phyloP scores from a whole-genome alignment of 2,329 filamentous ascomycete genomes.

The Delphinella strobiligena region DNA sequence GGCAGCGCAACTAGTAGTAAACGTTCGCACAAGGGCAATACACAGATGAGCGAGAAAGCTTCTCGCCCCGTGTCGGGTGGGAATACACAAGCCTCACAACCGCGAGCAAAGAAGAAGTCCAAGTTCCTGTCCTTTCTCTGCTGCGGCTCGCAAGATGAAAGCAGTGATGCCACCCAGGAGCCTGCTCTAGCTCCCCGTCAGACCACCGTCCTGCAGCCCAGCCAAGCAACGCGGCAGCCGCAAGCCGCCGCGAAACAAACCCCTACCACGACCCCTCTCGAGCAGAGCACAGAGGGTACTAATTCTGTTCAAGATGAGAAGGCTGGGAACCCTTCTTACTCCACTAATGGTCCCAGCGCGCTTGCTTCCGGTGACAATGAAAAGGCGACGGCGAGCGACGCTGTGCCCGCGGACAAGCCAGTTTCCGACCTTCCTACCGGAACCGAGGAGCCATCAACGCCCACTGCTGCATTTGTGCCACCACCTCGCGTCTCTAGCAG shows the following conservation, averaged over 20 bases:
- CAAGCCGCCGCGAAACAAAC: conserved; percentile 38
- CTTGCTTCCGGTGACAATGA: conserved; percentile 10
- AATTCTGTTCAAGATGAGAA: conserved; percentile 34
- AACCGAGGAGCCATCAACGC: conserved; percentile 7
- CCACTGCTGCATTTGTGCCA: conserved; percentile 3
- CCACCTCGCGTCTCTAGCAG: neutral
- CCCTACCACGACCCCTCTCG: conserved; percentile 28
- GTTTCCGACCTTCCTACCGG: conserved; percentile 2
- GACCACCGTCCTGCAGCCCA: conserved; percentile 23
- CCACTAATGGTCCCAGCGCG: conserved; percentile 7
- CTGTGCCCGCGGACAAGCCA: conserved; percentile 10
- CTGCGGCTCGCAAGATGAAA: conserved; percentile 52
- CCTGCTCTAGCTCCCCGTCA: conserved; percentile 37
- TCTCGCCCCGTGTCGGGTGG: conserved; percentile 21
- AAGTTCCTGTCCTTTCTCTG: conserved; percentile 46
- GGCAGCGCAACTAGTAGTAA: conserved; percentile 35
- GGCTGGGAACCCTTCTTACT: conserved; percentile 9
- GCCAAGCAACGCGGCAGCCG: conserved; percentile 35
- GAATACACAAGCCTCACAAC: conserved; percentile 16
- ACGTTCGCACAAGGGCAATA: conserved; percentile 26
- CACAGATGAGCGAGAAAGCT: conserved; percentile 27
- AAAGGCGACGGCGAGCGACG: conserved; percentile 8
- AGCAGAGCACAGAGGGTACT: conserved; percentile 33
- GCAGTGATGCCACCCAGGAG: conserved; percentile 43
- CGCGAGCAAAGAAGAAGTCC: conserved; percentile 29